Conservation (phyloP, 352 stramenopile genomes). For the Thalassiosira ordinaria region DNA sequence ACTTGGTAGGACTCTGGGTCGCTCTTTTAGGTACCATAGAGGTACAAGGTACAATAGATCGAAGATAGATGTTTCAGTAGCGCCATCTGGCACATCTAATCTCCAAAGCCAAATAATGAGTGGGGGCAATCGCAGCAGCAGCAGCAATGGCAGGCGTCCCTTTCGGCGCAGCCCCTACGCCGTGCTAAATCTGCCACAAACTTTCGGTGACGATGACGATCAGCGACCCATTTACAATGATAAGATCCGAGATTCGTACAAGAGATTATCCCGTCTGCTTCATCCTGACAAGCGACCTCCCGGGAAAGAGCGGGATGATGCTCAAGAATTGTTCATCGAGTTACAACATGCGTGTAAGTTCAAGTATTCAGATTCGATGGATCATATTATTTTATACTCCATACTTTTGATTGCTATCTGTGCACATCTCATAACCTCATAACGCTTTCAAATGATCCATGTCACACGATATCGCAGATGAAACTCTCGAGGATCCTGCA, state of each 20-base stretch:
- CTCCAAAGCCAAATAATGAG: too few relatives aligned
- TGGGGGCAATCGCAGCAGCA: too few relatives aligned
- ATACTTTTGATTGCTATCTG: too few relatives aligned
- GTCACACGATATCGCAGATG: conserved; percentile 31
- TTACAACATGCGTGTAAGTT: conserved; percentile 56
- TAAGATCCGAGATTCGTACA: conserved; percentile 59
- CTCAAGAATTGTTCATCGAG: conserved; percentile 57
- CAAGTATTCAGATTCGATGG: too few relatives aligned
- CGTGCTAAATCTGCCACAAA: conserved; percentile 48
- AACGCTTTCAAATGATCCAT: too few relatives aligned
- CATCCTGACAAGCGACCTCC: conserved; percentile 63
- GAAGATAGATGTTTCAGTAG: too few relatives aligned
- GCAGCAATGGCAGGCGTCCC: background rate
- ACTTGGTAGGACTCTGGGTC: too few relatives aligned
- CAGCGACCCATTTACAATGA: conserved; percentile 35
- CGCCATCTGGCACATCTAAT: too few relatives aligned
- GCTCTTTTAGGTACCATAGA: too few relatives aligned
- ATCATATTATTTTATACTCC: too few relatives aligned
- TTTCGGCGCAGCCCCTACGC: conserved; percentile 50
- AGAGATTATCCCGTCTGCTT: conserved; percentile 54
- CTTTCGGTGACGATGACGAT: background rate
- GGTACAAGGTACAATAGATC: too few relatives aligned
- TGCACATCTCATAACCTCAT: too few relatives aligned
- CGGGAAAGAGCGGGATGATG: conserved; percentile 36
- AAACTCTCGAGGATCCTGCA: conserved; percentile 57